A percentile compares a stretch with the other conserved stretches of the same genome.
Conservation (phyloP, 495 filamentous ascomycete species). For the Entonaema liquescens region DNA sequence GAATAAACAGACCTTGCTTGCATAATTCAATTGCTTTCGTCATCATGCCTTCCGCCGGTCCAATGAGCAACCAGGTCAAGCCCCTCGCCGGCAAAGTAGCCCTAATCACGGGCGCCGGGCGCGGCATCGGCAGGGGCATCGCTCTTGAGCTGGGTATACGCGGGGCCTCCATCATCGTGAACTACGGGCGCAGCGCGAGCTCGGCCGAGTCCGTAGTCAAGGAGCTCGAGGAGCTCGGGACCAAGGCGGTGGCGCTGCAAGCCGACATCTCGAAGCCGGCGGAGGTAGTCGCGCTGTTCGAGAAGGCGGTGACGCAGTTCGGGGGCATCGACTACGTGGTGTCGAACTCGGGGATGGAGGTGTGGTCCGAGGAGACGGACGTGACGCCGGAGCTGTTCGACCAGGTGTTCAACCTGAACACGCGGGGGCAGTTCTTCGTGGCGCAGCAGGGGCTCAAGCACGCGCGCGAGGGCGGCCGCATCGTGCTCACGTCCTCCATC, state of each 20-base stretch:
- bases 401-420: slow-evolving; percentile 80
- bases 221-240: slow-evolving; percentile 65
- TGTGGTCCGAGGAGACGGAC: slow-evolving; percentile 70
- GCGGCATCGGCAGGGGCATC: slow-evolving; percentile 80
- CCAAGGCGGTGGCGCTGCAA: slow-evolving; percentile 71
- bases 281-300: slow-evolving; percentile 69
- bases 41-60: slow-evolving; percentile 37
- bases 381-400: slow-evolving; percentile 81
- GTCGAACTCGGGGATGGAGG: slow-evolving; percentile 72
- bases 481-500: slow-evolving; percentile 71
- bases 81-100: slow-evolving; percentile 71
- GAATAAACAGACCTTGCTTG: background rate
- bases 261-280: slow-evolving; percentile 78
- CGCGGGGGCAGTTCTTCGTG: slow-evolving; percentile 83
- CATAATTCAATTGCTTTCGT: background rate
- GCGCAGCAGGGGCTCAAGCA: slow-evolving; percentile 73
- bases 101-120: slow-evolving; percentile 71
- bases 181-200: slow-evolving; percentile 72
- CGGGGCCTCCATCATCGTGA: slow-evolving; percentile 79
- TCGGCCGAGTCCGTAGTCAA: slow-evolving; percentile 70
- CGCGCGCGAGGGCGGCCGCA: slow-evolving; percentile 66
- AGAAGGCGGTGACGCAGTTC: slow-evolving; percentile 45
- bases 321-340: slow-evolving; percentile 77
- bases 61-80: slow-evolving; percentile 44
- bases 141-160: slow-evolving; percentile 79